A percentile compares a stretch with the other conserved stretches of the same genome.
phyloP scores from a whole-genome alignment of 2,329 filamentous ascomycete genomes.

The Stenocarpella maydis region DNA sequence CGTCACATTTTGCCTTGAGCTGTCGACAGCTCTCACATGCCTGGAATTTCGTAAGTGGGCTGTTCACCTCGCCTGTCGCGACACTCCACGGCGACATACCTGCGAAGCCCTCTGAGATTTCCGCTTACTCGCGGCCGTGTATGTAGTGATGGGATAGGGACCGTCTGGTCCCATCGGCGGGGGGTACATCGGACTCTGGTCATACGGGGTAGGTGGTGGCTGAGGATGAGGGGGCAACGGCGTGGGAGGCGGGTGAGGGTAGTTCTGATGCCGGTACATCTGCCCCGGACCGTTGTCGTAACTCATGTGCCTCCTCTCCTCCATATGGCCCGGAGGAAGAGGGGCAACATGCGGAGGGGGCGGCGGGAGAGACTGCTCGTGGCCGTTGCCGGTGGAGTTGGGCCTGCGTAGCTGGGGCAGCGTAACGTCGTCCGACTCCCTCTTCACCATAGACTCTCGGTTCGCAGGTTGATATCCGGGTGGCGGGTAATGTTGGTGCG shows the following conservation, averaged over 20 bases:
- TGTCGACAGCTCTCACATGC: constrained; percentile 91
- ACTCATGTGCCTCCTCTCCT: constrained; percentile 61
- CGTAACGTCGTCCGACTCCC: constrained; percentile 60
- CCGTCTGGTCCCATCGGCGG: constrained; percentile 48
- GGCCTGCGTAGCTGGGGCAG: constrained; percentile 56
- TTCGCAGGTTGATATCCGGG: constrained; percentile 47
- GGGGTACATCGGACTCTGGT: constrained; percentile 43
- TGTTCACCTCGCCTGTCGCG: constrained; percentile 15
- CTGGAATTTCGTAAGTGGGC: constrained; percentile 50
- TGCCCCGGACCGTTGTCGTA: constrained; percentile 58
- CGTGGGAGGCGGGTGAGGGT: constrained; percentile 51
- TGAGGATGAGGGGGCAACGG: constrained; percentile 41
- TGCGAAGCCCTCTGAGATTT: constrained; percentile 73
- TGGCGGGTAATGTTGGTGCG: constrained; percentile 43
- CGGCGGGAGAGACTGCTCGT: constrained; percentile 48
- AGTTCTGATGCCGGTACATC: constrained; percentile 52
- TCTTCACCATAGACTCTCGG: constrained; percentile 64
- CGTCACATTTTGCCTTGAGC: constrained; percentile 91
- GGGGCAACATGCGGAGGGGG: constrained; percentile 30
- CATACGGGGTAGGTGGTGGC: constrained; percentile 47
- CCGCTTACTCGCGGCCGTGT: constrained; percentile 58
- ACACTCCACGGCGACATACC: constrained; percentile 48
- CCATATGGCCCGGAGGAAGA: constrained; percentile 49
- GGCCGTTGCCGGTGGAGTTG: constrained; percentile 57
- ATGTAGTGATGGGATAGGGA: constrained; percentile 50